Base-by-base conservation (phyloP, 306 rosid genomes). In the Cucumis melo region DNA sequence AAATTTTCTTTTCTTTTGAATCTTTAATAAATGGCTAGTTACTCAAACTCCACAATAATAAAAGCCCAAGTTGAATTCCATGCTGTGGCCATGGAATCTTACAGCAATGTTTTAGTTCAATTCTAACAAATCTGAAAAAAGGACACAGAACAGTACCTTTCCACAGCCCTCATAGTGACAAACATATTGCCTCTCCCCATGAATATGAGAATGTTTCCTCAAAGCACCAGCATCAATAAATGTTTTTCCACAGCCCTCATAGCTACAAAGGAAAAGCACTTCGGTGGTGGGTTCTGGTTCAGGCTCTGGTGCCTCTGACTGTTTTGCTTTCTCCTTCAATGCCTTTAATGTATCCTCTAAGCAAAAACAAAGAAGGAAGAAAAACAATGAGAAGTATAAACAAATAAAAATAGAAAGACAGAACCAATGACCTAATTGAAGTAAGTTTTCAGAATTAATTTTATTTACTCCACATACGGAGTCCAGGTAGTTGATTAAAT, bases 181-280 rank as follows among this genome's bases (percentile, higher is more conserved):
- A 66, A 88, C 87, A 85, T 81, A 92, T 71, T 92, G 99, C 78
- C 93, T 90, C 88, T 92, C 99, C 77, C 96, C 99, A 80, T 95
- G 99, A 75, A 95, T 90, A 82, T 95, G 96, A 79, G 99, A 90
- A 75, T 95, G 99, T 86, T 95, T 95, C 87, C 93, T 90, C 88
- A 95, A 88, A 60, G 99, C 98, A 81, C 95, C 91, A n/a, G 96
- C 96, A 83, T 95, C 99, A 73, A 92, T 92, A 77, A 95, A 95
- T 76, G 98, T 90, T 89, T 92, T 92, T 68, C 99, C 99, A 72
- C 99, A 95, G 80, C 92, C 86, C 70, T 95, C 97, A 58, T 87
- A 90, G 90, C 99, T 95, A 87, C 98, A 95, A 41, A 95, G 95
- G 78, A 95, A 95, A 80, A 95, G 99, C 24, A 95, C 99, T 89